A percentile compares a stretch with the other conserved stretches of the same genome.
phyloP scores from a whole-genome alignment of 2,329 filamentous ascomycete genomes.

The Ceratocystiopsis minuta region DNA sequence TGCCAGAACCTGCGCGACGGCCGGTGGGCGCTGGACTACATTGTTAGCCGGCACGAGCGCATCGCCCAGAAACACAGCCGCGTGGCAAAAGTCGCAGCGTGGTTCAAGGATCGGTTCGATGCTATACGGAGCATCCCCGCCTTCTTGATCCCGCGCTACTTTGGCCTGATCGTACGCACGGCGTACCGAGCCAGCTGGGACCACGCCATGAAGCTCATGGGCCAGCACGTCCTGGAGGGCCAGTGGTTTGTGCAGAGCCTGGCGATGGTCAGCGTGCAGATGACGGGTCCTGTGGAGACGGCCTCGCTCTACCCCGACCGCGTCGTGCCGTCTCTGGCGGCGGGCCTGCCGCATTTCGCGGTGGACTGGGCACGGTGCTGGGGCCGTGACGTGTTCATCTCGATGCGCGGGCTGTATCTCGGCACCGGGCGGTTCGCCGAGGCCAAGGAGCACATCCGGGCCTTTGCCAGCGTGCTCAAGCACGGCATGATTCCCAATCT shows the following conservation, averaged over 20 bases:
- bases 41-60: constrained; percentile 57
- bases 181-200: constrained; percentile 74
- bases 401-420: constrained; percentile 76
- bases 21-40: constrained; percentile 84
- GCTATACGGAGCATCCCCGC: constrained; percentile 70
- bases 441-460: constrained; percentile 82
- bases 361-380: constrained; percentile 91
- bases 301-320: constrained; percentile 80
- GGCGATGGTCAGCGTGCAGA: constrained; percentile 79
- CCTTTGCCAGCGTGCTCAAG: constrained; percentile 90
- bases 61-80: constrained; percentile 43
- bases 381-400: constrained; percentile 95
- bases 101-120: constrained; percentile 73
- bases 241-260: constrained; percentile 81
- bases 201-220: constrained; percentile 62
- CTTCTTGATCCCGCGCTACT: constrained; percentile 85
- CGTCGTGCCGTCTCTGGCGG: constrained; percentile 70
- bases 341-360: constrained; percentile 84
- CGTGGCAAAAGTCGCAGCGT: constrained; percentile 49
- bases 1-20: constrained; percentile 86
- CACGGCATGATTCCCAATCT: constrained; percentile 98
- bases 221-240: constrained; percentile 55
- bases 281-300: constrained; percentile 76
- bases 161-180: constrained; percentile 72
- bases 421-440: constrained; percentile 77